phyloP scores from a whole-genome alignment of 1,284 basidiomycete species.

The Volvariella volvacea region DNA sequence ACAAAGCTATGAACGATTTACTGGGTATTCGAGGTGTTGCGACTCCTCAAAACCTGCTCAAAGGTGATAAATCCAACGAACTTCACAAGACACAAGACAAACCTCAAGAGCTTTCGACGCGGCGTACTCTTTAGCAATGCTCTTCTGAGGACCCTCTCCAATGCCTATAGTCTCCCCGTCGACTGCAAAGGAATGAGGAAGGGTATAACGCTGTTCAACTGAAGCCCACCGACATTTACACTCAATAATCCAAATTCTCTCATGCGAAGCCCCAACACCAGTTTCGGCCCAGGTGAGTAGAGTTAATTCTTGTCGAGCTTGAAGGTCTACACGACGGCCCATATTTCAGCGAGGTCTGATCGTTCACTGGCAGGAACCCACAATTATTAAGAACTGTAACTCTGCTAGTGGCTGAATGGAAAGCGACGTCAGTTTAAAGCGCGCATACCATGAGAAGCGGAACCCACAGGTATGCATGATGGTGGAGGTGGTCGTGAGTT shows the following conservation, averaged over 20 bases:
- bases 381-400: slow-evolving; percentile 48
- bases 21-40: too few species aligned
- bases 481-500: neutral
- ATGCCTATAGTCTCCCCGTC: too few species aligned
- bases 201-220: too few species aligned
- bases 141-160: too few species aligned
- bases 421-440: neutral
- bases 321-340: slow-evolving; percentile 29
- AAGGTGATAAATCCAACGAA: too few species aligned
- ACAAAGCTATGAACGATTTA: too few species aligned
- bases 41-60: too few species aligned
- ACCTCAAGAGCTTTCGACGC: too few species aligned
- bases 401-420: slow-evolving; percentile 8
- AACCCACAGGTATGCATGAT: neutral
- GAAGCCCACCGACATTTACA: slow-evolving; percentile 42
- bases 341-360: neutral
- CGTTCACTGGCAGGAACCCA: slow-evolving; percentile 16
- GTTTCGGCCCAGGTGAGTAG: slow-evolving; percentile 34
- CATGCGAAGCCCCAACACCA: slow-evolving; percentile 31
- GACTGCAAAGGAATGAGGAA: too few species aligned
- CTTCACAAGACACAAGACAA: too few species aligned
- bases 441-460: neutral
- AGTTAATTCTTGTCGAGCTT: slow-evolving; percentile 20
- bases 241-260: slow-evolving; percentile 39
- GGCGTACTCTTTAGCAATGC: too few species aligned